Evolutionary conservation across 2,329 filamentous ascomycete genomes (phyloP), one percentile per base, ranked within the genome.

Genomic region (Penicillium sp.): DNA sequence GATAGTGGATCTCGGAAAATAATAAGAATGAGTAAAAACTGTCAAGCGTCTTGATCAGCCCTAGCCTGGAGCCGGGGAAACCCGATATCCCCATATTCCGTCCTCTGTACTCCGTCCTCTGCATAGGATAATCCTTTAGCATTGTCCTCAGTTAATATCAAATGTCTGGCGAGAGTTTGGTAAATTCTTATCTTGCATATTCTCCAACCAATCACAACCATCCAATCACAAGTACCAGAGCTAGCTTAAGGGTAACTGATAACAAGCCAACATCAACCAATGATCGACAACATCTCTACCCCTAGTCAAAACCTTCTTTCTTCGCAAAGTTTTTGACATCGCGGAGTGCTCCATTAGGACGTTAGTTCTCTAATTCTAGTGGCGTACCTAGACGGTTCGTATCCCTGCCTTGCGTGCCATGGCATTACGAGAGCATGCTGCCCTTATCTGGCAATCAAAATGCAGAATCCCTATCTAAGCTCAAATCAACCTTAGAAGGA

Each of bases 401-500:
- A 50, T 26, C 48, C 48, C 48, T 43, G 30, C 19, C 14, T 26
- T 17, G 28, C 31, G 28, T 19, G 37, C 28, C 47, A 49, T 48
- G 46, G 50, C 46, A 60, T 62, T 61, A 64, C 60, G 56, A 65
- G 57, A 61, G 22, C 40, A 49, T 41, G 41, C 31, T 25, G 47
- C 25, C 33, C 63, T 61, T 64, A 65, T 65, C 63, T 61, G 25
- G 14, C 40, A 38, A 49, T 43, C 28, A 36, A 14, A 50, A 42
- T 40, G 30, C 35, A 44, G 55, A n/a, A 38, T 26, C 41, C 54
- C 58, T 64, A 65, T 65, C 63, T 63, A 64, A 61, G 53, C 57
- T 58, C 37, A 60, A 30, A 50, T 56, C 48, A 45, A 35, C 14
- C 31, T 35, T 35, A 12, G 31, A 35, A 17, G 14, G 45, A 51